Evolutionary conservation across 805 yeast species (phyloP), one percentile per base, ranked within the genome.

Genomic region (Zygoascus biomembranicola): DNA sequence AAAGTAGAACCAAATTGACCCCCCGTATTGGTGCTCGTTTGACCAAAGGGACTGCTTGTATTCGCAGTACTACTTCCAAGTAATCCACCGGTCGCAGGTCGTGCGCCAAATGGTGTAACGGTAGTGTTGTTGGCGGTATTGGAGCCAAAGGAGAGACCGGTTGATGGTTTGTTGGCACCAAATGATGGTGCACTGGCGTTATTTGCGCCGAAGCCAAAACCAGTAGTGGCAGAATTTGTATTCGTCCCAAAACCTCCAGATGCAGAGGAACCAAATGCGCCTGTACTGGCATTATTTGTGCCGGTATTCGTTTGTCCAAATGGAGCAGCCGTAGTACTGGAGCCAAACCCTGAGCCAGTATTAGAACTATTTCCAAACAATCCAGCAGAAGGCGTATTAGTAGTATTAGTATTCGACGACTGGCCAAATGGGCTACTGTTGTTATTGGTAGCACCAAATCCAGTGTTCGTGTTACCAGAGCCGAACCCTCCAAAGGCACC

Each of bases 301-400:
- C 14, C 28, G 8, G 26, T 47, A 9, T 14, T 13, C 31, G 32
- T 5, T 18, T 31, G 42, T n/a, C 50, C 42, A 47, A 47, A 47
- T 32, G 50, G 26, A 49, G 16, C 16, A 9, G 44, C 23, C 14
- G 43, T 16, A n/a, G 35, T 49, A 20, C 28, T 50, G 19, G 45
- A 20, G 18, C 35, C 47, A 47, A 47, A 51, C 13, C 37, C 32
- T 31, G 39, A 18, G 5, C 50, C 46, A 28, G 53, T 50, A 50
- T 43, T 32, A 10, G 59, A 48, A 2, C 54, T 57, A 43, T 52
- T 52, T 8, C 71, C 71, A 60, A 66, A 66, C 16, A 32, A 16
- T 18, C 53, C 53, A 6, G 28, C 28, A n/a, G 37, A 11, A 4
- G 32, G 32, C 5, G 47, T 41, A 26, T 44, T 51, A 11, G 20